Conservation (phyloP, 176 grass and related monocot genomes). For the Lolium perenne region DNA sequence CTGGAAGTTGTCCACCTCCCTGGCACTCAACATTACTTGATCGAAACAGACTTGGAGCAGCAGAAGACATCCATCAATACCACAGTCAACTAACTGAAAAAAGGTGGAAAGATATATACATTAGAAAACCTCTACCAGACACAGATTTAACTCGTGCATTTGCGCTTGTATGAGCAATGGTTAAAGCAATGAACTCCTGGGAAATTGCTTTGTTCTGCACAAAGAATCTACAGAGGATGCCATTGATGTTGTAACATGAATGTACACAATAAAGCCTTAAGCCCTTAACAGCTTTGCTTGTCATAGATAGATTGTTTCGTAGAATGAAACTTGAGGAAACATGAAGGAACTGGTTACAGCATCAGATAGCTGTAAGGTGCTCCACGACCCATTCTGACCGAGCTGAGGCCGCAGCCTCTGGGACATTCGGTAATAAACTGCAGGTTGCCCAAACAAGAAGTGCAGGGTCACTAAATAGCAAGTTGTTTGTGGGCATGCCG, state of each 20-base stretch:
- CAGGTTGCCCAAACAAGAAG: too few species aligned
- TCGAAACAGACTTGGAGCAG: constrained; percentile 68
- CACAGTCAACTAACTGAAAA: constrained; percentile 65
- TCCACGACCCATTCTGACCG: background rate
- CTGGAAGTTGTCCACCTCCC: constrained; percentile 45
- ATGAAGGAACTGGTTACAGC: background rate
- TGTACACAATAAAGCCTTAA: background rate
- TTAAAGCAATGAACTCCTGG: constrained; percentile 1
- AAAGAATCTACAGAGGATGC: background rate
- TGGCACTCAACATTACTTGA: constrained; percentile 52
- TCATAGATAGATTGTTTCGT: background rate
- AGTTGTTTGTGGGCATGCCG: too few species aligned
- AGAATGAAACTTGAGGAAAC: background rate
- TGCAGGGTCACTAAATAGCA: too few species aligned
- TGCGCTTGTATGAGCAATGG: background rate
- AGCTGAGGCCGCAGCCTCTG: background rate
- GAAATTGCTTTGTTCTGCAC: background rate
- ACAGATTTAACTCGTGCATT: background rate
- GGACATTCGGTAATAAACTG: background rate
- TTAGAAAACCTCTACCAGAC: constrained; percentile 19
- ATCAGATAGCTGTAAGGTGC: background rate
- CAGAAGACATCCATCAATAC: constrained; percentile 61
- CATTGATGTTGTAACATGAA: background rate
- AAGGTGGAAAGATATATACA: constrained; percentile 27
- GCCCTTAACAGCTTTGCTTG: background rate